Base-by-base conservation (phyloP, 2,329 filamentous ascomycete genomes). In the Hypoxylon rubiginosum region DNA sequence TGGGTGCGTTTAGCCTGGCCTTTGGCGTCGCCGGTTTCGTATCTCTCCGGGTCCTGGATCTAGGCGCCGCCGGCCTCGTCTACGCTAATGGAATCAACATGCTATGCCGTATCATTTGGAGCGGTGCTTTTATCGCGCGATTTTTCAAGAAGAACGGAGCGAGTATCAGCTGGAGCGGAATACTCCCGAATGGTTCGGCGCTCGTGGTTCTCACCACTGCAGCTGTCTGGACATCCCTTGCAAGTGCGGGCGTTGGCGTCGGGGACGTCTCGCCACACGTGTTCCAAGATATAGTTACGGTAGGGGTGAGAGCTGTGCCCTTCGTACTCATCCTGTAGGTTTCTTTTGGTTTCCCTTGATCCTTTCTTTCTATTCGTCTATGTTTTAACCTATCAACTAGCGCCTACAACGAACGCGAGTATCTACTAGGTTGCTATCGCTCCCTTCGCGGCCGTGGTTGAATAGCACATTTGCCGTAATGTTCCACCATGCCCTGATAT, bases 11-110 rank as follows among this genome's bases (percentile, higher is more conserved):
- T 77, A 97, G 93, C 2, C 81, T 86, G 7, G 86, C 87, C 1
- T 98, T 97, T 78, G 92, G 88, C 0, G 81, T 82, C 0, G 89
- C 91, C 0, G 93, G 94, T 0, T 97, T 90, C 73, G 68, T 94
- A 5, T 92, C 93, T 69, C 84, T 99, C 69, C 82, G 84, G n/a
- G 80, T 93, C 9, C 78, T 92, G 24, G 82, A 85, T 7, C 81
- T 92, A 66, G 96, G 94, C 0, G 94, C 94, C 0, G 83, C 85
- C 45, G 96, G 96, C 0, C 82, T 99, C 46, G 93, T 99, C 0
- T 86, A 88, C 70, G 94, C 94, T 55, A 99, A 98, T 77, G 90
- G 88, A 49, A 88, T 97, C 72, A 98, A 97, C 77, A 97, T 99
- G 94, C 80, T 82, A 0, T 88, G 95, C 73, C 88, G 96, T 66